Evolutionary conservation across 371 early-diverging fungal genomes (phyloP).

Genomic region (Apophysomyces trapeziformis): DNA sequence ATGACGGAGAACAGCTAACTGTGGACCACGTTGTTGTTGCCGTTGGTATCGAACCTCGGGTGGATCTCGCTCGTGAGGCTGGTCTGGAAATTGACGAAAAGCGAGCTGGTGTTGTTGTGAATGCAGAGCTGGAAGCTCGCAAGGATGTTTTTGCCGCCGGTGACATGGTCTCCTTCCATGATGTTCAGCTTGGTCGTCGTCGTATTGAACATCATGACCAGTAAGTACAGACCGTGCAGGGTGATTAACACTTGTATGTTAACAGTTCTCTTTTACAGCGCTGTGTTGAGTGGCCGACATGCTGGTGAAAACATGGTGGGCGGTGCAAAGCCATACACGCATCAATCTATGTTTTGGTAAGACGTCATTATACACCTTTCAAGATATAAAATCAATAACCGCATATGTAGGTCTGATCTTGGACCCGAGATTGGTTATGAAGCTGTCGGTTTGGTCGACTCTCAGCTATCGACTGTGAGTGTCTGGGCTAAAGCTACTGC

Average conservation of each 20-base stretch:
- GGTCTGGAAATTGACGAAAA: constrained; percentile 73
- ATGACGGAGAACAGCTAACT: constrained; percentile 44
- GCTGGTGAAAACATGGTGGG: constrained; percentile 79
- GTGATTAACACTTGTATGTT: background rate
- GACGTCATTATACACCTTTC: background rate
- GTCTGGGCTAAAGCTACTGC: constrained; percentile 74
- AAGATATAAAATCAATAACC: background rate
- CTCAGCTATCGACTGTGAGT: constrained; percentile 69
- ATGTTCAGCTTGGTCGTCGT: constrained; percentile 75
- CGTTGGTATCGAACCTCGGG: constrained; percentile 75
- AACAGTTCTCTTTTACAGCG: constrained; percentile 21
- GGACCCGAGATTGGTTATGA: constrained; percentile 81
- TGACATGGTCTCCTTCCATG: constrained; percentile 77
- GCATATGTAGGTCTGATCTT: constrained; percentile 54
- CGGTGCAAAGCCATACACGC: constrained; percentile 63
- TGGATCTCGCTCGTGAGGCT: constrained; percentile 67
- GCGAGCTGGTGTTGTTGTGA: constrained; percentile 74
- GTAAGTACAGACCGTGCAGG: constrained; percentile 19
- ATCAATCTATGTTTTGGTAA: constrained; percentile 82
- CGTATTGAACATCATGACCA: constrained; percentile 81
- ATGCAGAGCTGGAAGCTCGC: constrained; percentile 79
- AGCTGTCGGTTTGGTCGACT: constrained; percentile 74
- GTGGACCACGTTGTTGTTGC: constrained; percentile 77
- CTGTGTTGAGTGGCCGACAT: constrained; percentile 70
- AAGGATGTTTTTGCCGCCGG: constrained; percentile 78